These are phyloP conservation scores for Golubevia pallescens DNA, from an alignment of 1,284 basidiomycete species.

Conservation along the genomic window DNA sequence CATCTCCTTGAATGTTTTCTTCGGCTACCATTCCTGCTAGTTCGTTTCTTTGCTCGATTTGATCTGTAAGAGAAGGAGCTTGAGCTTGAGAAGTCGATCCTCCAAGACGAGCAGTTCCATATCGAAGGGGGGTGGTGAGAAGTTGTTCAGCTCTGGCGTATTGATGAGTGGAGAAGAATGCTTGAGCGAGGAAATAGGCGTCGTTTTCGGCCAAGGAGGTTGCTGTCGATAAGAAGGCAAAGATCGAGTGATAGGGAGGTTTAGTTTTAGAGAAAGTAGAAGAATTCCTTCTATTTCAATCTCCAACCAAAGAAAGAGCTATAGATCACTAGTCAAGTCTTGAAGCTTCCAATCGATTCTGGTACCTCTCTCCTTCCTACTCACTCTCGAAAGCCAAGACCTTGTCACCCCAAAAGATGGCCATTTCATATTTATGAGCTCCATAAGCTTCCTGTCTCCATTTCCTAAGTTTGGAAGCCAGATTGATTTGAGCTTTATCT, in stretches of 20 bases:
- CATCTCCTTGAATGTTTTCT: neutral
- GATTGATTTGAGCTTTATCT: neutral
- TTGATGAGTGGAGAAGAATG: conserved; percentile 60
- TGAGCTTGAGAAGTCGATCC: neutral
- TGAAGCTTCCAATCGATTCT: too few relatives aligned
- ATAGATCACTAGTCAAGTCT: too few relatives aligned
- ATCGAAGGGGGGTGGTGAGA: conserved; percentile 38
- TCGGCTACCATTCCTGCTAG: neutral
- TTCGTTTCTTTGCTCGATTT: neutral
- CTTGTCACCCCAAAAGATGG: conserved; percentile 63
- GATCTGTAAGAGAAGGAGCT: neutral
- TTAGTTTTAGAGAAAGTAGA: neutral
- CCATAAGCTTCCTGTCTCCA: conserved; percentile 62
- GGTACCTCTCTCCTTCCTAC: too few relatives aligned
- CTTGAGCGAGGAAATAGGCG: conserved; percentile 57
- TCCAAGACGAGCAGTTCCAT: neutral
- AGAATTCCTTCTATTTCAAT: too few relatives aligned
- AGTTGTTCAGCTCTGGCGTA: conserved; percentile 58
- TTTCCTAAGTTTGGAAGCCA: conserved; percentile 10
- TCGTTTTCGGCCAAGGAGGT: conserved; percentile 15
- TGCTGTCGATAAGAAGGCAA: neutral
- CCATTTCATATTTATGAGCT: conserved; percentile 60
- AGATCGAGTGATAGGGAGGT: neutral
- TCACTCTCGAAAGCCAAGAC: conserved; percentile 45
- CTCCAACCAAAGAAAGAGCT: too few relatives aligned